These are phyloP conservation scores for Stevia rebaudiana DNA, from an alignment of 140 eudicot species.

Conservation along the genomic window DNA sequence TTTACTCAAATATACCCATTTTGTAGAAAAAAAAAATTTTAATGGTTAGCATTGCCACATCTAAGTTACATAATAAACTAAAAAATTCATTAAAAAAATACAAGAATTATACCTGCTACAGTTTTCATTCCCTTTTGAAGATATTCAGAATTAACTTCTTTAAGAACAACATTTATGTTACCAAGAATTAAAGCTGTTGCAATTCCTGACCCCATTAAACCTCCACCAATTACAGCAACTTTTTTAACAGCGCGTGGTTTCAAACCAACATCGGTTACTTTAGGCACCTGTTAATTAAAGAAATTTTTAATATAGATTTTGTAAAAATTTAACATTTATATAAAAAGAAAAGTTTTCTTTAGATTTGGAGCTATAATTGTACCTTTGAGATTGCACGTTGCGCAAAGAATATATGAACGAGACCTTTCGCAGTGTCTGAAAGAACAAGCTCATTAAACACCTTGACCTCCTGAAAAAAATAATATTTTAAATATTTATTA, in stretches of 20 bases:
- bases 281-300: conserved; percentile 50
- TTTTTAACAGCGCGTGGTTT: conserved; percentile 51
- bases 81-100: not conserved
- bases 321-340: not conserved
- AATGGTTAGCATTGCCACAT: not conserved
- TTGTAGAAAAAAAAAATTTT: not conserved
- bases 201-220: conserved; percentile 71
- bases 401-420: conserved; percentile 67
- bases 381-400: conserved; percentile 75
- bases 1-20: not conserved
- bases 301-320: not conserved
- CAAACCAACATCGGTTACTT: conserved; percentile 58
- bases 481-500: conserved; percentile 1
- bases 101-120: conserved; percentile 32
- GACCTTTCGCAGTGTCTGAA: conserved; percentile 54
- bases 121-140: conserved; percentile 50
- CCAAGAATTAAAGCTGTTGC: conserved; percentile 63
- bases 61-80: not conserved
- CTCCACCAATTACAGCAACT: conserved; percentile 76
- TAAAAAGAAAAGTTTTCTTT: not conserved
- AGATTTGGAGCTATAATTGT: not conserved
- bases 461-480: conserved; percentile 45
- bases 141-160: conserved; percentile 55
- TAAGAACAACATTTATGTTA: conserved; percentile 48
- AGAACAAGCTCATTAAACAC: conserved; percentile 56